Evolutionary conservation across 2,329 filamentous ascomycete genomes (phyloP), one percentile per base, ranked within the genome.

Genomic region (Botryotinia calthae): DNA sequence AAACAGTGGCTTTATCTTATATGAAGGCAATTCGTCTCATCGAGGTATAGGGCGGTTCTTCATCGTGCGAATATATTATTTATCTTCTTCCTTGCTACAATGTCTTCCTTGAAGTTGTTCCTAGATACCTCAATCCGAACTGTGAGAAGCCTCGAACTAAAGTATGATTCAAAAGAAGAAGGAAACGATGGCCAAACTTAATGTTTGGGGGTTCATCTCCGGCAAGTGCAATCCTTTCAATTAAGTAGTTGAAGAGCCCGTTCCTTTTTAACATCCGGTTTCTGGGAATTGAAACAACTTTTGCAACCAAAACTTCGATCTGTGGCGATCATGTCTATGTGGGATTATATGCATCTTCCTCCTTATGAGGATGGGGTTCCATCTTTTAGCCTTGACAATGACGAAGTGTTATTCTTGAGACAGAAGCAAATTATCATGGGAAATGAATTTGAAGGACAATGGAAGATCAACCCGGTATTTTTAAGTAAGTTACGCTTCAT

Each of bases 11-110:
- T 56, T 28, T 18, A 2, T 18, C 1, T 28, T 28, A 18, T 18
- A 28, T 54, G n/a, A 54, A 8, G 51, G 1, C 6, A 7, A 8
- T 28, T 8, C 0, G 7, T 54, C n/a, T 28, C 14, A 18, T 28
- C 14, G 18, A 28, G 14, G 6, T 6, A 28, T 16, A 6, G 0
- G 14, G 5, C 3, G n/a, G 2, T 18, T 28, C 1, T 18, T 31
- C 51, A 18, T 56, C 7, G 14, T 56, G 3, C n/a, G 14, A 4
- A 18, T 1, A 18, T 9, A 3, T 14, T 8, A 28, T 56, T 1
- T 9, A 4, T 28, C 3, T 4, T 28, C 51, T 28, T 31, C 1
- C 0, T 56, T 28, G 0, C 5, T 8, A 54, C 7, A 5, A 5
- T 28, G 2, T 56, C 16, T 54, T n/a, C 51, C 51, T 28, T 3